phyloP scores from a whole-genome alignment of 345 rosid species.

The Adansonia digitata region DNA sequence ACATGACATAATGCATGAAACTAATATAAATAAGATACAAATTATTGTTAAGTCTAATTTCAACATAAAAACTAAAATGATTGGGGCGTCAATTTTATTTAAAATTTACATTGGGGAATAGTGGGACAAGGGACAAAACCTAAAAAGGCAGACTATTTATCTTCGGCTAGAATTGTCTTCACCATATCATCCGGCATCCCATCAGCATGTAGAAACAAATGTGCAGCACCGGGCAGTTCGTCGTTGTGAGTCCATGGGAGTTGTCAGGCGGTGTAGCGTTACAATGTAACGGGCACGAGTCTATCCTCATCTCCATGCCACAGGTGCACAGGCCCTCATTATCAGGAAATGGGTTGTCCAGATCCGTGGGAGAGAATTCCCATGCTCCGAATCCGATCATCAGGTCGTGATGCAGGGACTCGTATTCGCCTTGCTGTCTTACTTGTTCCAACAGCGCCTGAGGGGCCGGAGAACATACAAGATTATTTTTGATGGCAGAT shows the following conservation, averaged over 20 bases:
- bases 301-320: slow-evolving; percentile 52
- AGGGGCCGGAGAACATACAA: neutral
- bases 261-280: slow-evolving; percentile 27
- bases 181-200: neutral
- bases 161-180: neutral
- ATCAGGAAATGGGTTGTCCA: slow-evolving; percentile 45
- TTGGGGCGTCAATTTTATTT: neutral
- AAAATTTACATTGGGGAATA: neutral
- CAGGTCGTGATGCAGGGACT: slow-evolving; percentile 44
- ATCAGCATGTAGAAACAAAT: slow-evolving; percentile 14
- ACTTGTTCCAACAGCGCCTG: slow-evolving; percentile 14
- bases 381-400: slow-evolving; percentile 42
- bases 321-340: slow-evolving; percentile 38
- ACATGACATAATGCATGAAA: too few species aligned
- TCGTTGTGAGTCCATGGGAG: slow-evolving; percentile 42
- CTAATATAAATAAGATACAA: too few species aligned
- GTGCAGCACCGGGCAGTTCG: slow-evolving; percentile 33
- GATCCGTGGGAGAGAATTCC: slow-evolving; percentile 54
- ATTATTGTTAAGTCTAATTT: too few species aligned
- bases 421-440: slow-evolving; percentile 41
- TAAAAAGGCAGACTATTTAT: neutral
- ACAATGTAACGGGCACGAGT: slow-evolving; percentile 31
- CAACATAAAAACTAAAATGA: too few species aligned
- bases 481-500: neutral
- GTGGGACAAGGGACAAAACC: neutral